Conservation (phyloP, 768 basidiomycete species). For the Dioszegia crocea region DNA sequence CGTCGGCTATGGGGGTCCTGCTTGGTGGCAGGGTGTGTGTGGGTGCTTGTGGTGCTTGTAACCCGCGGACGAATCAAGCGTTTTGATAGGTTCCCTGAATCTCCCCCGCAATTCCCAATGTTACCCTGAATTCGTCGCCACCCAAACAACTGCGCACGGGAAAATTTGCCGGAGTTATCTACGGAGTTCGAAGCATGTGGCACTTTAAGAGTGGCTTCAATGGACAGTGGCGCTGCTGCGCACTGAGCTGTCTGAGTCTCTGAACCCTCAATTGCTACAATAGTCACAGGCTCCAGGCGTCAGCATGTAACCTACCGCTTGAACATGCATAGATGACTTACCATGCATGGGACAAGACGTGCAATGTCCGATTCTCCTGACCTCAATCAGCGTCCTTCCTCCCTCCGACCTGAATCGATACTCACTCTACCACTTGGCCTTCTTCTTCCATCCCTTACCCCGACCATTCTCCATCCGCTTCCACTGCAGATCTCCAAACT, state of each 20-base stretch:
- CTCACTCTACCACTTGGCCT: slow-evolving; percentile 36
- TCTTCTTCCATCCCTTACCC: slow-evolving; percentile 49
- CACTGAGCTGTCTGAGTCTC: too few species aligned
- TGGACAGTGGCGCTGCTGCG: too few species aligned
- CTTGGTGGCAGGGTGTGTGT: not conserved
- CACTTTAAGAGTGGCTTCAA: too few species aligned
- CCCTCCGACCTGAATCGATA: too few species aligned
- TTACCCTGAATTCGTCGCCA: not conserved
- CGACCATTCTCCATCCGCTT: slow-evolving; percentile 47
- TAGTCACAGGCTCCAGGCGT: too few species aligned
- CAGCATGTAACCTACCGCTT: too few species aligned
- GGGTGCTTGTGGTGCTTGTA: not conserved
- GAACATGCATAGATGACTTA: not conserved
- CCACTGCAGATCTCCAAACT: slow-evolving; percentile 46
- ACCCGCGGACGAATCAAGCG: slow-evolving; percentile 1
- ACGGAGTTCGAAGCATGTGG: too few species aligned
- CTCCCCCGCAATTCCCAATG: not conserved
- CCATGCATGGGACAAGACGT: not conserved
- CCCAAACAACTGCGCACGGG: too few species aligned
- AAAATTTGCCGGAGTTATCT: too few species aligned
- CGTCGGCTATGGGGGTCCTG: not conserved
- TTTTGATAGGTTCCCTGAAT: not conserved
- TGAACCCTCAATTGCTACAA: too few species aligned
- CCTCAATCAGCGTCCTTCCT: too few species aligned
- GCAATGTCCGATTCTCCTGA: too few species aligned